Conservation (phyloP, 306 rosid species). For the Trifolium repens region DNA sequence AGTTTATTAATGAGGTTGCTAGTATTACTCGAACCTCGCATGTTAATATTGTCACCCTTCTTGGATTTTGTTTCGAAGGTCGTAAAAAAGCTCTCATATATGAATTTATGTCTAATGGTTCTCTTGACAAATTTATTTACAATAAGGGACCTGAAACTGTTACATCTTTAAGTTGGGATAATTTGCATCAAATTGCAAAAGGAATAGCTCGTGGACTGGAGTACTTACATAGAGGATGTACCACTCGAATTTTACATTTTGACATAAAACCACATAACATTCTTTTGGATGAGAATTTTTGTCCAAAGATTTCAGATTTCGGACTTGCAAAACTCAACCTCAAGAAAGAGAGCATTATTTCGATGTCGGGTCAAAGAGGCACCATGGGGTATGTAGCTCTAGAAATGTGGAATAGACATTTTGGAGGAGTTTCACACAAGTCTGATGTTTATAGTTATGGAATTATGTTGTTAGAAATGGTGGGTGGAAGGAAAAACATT, state of each 20-base stretch:
- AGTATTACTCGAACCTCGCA: conserved; percentile 3
- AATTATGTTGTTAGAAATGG: conserved; percentile 5
- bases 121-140: conserved; percentile 19
- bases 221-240: conserved; percentile 6
- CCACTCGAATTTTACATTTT: conserved; percentile 8
- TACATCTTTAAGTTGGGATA: not conserved
- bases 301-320: conserved; percentile 5
- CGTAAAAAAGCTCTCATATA: conserved; percentile 1
- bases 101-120: conserved; percentile 20
- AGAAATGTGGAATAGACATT: conserved; percentile 4
- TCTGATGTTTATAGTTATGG: conserved; percentile 15
- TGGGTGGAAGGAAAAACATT: not conserved
- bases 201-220: conserved; percentile 4
- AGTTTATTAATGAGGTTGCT: conserved; percentile 1
- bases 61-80: conserved; percentile 11
- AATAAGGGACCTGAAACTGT: not conserved
- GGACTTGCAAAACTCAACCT: not conserved
- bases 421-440: conserved; percentile 19
- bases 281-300: not conserved
- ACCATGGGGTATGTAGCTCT: conserved; percentile 18
- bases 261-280: conserved; percentile 19
- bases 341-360: not conserved
- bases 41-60: not conserved
- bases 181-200: not conserved
- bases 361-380: not conserved